Conservation (phyloP, 2,329 filamentous ascomycete genomes). For the Diaporthe longicolla region DNA sequence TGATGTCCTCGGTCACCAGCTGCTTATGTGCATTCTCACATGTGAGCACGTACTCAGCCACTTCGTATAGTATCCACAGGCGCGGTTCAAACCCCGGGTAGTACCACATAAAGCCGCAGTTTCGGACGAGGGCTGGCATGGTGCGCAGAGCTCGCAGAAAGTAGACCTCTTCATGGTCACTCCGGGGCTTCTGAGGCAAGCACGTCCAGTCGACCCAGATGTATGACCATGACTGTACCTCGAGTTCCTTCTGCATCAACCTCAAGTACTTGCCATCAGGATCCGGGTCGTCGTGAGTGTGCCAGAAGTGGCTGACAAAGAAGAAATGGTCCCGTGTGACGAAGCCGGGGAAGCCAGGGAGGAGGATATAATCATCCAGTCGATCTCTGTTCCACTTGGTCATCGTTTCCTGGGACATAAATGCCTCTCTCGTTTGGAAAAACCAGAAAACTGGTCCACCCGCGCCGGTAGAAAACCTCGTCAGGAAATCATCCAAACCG, state of each 20-base stretch:
- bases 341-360: background rate
- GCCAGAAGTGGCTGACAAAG: constrained; percentile 21
- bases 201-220: constrained; percentile 11
- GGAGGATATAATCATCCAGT: background rate
- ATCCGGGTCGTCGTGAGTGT: background rate
- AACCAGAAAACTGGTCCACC: background rate
- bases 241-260: background rate
- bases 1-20: background rate
- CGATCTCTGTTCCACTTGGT: constrained; percentile 2
- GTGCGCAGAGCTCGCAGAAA: background rate
- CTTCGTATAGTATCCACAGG: background rate
- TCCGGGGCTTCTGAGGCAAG: background rate
- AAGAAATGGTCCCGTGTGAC: background rate
- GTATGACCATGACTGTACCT: background rate
- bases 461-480: background rate
- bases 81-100: background rate
- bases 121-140: constrained; percentile 8
- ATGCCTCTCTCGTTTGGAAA: background rate
- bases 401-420: background rate
- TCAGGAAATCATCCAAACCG: constrained; percentile 1
- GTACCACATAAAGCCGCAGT: constrained; percentile 17
- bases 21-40: background rate
- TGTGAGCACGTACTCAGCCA: constrained; percentile 1
- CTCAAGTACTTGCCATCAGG: background rate
- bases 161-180: background rate